Evolutionary conservation across 164 flowering plant species (phyloP).

Genomic region (Tetrastigma voinierianum): DNA sequence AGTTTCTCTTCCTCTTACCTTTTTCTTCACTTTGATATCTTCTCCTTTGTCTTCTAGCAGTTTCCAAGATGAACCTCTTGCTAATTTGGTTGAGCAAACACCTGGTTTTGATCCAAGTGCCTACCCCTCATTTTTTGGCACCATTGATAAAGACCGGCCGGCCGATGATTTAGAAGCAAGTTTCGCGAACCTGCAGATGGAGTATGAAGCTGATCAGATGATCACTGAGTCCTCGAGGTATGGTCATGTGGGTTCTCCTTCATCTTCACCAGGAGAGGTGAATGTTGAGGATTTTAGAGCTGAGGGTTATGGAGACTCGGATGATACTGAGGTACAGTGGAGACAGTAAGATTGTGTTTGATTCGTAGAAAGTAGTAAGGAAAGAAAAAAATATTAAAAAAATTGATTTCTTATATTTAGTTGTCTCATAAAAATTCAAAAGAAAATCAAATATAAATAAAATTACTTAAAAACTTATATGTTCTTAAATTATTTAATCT

Average conservation of each 20-base stretch:
- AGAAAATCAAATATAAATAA: too few species aligned
- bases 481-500: too few species aligned
- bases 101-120: not conserved
- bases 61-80: not conserved
- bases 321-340: constrained; percentile 42
- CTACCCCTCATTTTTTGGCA: not conserved
- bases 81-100: not conserved
- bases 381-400: too few species aligned
- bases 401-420: too few species aligned
- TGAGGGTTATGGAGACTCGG: constrained; percentile 39
- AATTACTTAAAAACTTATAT: too few species aligned
- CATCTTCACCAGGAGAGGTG: constrained; percentile 6
- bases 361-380: too few species aligned
- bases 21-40: constrained; percentile 1
- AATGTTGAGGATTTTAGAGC: constrained; percentile 49
- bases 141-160: not conserved
- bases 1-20: not conserved
- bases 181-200: not conserved
- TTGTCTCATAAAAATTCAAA: too few species aligned
- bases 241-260: not conserved
- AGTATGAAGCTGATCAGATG: not conserved
- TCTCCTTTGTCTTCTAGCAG: constrained; percentile 3
- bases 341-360: too few species aligned
- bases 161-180: not conserved
- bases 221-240: not conserved